Evolutionary conservation across 352 stramenopile genomes (phyloP).

Genomic region (Globisporangium spinosum): DNA sequence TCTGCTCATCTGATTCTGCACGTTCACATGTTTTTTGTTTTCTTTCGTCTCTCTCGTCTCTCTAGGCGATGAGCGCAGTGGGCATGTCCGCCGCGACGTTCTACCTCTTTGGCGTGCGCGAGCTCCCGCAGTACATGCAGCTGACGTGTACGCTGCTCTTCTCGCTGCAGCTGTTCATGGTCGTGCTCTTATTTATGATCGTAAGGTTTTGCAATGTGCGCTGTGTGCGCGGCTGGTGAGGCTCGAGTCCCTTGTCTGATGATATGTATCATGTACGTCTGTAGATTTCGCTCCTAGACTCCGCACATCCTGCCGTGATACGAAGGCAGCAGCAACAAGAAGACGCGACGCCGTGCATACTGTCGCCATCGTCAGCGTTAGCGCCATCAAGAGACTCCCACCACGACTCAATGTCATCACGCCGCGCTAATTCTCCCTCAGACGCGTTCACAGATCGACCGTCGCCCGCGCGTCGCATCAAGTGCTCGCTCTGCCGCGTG

Average conservation of each 20-base stretch:
- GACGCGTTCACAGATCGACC: slow-evolving; percentile 1
- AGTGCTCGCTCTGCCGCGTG: slow-evolving; percentile 38
- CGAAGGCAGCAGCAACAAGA: slow-evolving; percentile 6
- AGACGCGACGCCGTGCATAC: slow-evolving; percentile 6
- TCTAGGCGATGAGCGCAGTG: slow-evolving; percentile 36
- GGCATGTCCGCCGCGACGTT: slow-evolving; percentile 41
- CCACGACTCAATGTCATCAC: not conserved
- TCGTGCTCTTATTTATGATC: slow-evolving; percentile 19
- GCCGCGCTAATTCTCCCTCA: not conserved
- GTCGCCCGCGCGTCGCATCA: slow-evolving; percentile 18
- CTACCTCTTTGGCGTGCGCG: slow-evolving; percentile 38
- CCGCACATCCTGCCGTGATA: slow-evolving; percentile 29
- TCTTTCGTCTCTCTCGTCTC: too few species aligned
- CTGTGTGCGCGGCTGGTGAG: not conserved
- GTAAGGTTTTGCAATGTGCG: slow-evolving; percentile 2
- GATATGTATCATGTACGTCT: not conserved
- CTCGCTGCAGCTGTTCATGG: slow-evolving; percentile 35
- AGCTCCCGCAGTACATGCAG: slow-evolving; percentile 38
- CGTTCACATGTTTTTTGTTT: not conserved
- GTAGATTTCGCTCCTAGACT: slow-evolving; percentile 56
- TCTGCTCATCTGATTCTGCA: not conserved
- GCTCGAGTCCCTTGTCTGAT: slow-evolving; percentile 28
- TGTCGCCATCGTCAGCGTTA: not conserved
- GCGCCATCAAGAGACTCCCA: slow-evolving; percentile 4
- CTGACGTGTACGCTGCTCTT: slow-evolving; percentile 39